Evolutionary conservation across 164 flowering plant genomes (phyloP), one percentile per base, ranked within the genome.

Genomic region (Aristolochia californica): DNA sequence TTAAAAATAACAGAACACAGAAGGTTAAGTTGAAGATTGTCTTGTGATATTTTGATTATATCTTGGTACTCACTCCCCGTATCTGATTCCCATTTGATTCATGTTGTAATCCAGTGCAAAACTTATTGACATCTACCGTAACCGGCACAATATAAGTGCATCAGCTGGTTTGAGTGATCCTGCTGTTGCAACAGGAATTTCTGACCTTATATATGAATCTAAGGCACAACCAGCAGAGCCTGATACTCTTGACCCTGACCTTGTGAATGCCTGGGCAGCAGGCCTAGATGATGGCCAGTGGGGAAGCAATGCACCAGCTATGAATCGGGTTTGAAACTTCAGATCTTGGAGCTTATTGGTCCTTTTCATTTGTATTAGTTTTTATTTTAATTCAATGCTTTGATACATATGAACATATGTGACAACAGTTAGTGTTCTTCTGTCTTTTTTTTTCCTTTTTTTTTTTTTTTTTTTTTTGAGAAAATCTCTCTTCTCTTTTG

Each of bases 161-260:
- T 87, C 97, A 17, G 56, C 83, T 66, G 97, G 99, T 59, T 67
- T 89, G 72, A 89, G 60, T 71, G 99, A 93, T 77, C 88, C 95
- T 62, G 97, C 99, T 68, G 95, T 93, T 60, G 94, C 97, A 47
- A 93, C 99, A 44, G 99, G 99, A 60, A 93, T 93, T 43, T 87
- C 97, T 51, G 97, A 93, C 44, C 96, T 93, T 60, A 60, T 93
- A 40, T 93, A 93, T 74, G 99, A 93, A 76, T 75, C 88, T 45
- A 68, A 66, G 56, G 69, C 77, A 45, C 72, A 77, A 52, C 68
- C 80, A 43, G 70, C 62, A 56, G 84, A 83, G 58, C 61, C 89
- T 57, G 87, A 89, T 66, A 53, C 73, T 28, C 85, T 85, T 61
- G 90, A 84, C 80, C 83, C 83, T 76, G 97, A 93, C 69, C 84